Conservation (phyloP, 1,139 yeast genomes). For the Geotrichum candidum region DNA sequence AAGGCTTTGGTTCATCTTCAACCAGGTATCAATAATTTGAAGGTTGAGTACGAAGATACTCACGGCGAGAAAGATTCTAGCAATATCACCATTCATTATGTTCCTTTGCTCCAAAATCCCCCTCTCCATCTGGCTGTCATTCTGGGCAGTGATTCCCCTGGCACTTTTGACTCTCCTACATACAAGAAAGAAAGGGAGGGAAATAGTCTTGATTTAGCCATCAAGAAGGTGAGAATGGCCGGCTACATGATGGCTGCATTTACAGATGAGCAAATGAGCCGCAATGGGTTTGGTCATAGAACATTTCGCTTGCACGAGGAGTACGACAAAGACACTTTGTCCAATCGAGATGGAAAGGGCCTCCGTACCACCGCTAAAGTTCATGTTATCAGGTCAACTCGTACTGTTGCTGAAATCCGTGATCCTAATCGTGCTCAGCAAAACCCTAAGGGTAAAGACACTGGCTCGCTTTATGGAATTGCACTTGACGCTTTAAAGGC, state of each 20-base stretch:
- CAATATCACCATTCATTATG: conserved; percentile 42
- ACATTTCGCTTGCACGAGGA: conserved; percentile 78
- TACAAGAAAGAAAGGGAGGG: conserved; percentile 52
- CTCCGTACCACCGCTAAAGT: conserved; percentile 64
- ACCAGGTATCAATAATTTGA: conserved; percentile 45
- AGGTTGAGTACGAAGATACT: conserved; percentile 26
- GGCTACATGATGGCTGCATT: conserved; percentile 90
- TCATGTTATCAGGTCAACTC: conserved; percentile 63
- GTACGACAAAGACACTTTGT: conserved; percentile 44
- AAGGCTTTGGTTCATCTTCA: conserved; percentile 69
- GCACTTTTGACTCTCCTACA: conserved; percentile 65
- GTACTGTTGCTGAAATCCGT: conserved; percentile 63
- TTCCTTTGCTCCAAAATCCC: conserved; percentile 60
- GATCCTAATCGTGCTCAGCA: conserved; percentile 86
- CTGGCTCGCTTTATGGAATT: conserved; percentile 71
- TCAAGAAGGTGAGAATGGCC: conserved; percentile 71
- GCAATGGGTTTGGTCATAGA: conserved; percentile 73
- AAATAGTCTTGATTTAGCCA: conserved; percentile 68
- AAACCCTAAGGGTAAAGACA: conserved; percentile 60
- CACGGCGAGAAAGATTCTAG: conserved; percentile 13
- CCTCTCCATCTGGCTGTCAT: conserved; percentile 77
- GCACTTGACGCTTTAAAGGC: conserved; percentile 65
- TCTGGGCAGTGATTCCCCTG: conserved; percentile 71
- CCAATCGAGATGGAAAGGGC: conserved; percentile 38
- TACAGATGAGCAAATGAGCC: conserved; percentile 85